Percentiles rank a stretch among this genome's conserved stretches.
Conservation (phyloP, 176 grass and related monocot genomes). For the Bonia amplexicaulis region DNA sequence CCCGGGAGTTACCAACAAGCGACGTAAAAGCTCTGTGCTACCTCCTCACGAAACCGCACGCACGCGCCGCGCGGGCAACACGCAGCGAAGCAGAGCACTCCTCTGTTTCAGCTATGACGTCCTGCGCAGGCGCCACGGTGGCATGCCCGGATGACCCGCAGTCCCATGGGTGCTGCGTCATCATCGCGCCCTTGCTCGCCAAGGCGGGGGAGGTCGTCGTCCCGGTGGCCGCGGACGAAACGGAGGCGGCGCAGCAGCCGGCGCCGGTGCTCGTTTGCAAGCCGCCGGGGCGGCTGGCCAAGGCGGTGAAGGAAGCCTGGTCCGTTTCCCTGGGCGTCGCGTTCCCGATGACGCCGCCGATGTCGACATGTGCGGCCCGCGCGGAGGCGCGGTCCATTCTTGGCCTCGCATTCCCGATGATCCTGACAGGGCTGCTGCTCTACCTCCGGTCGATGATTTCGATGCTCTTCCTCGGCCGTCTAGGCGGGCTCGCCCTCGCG, state of each 20-base stretch:
- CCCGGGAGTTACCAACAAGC: constrained; percentile 14
- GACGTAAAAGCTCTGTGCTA: constrained; percentile 12
- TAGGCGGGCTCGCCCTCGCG: constrained; percentile 63
- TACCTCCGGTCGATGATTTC: constrained; percentile 94
- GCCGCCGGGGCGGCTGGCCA: constrained; percentile 20
- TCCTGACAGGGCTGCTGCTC: constrained; percentile 66
- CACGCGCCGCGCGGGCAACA: neutral
- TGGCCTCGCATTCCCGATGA: constrained; percentile 66
- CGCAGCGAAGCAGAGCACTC: constrained; percentile 13
- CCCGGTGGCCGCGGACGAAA: neutral
- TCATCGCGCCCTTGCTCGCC: constrained; percentile 30
- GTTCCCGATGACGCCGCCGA: constrained; percentile 28
- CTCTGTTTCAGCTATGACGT: constrained; percentile 35
- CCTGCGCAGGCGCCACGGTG: constrained; percentile 2
- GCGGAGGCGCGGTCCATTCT: constrained; percentile 61
- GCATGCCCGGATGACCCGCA: constrained; percentile 17
- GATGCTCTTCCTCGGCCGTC: constrained; percentile 73
- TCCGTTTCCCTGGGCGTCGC: neutral
- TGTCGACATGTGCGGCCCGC: constrained; percentile 7
- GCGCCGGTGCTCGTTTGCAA: constrained; percentile 37
- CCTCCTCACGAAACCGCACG: neutral
- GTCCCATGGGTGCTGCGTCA: neutral
- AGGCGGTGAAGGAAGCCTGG: constrained; percentile 34
- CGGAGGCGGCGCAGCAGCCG: neutral
- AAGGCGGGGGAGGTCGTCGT: constrained; percentile 26